Evolutionary conservation across 345 rosid genomes (phyloP), one percentile per base, ranked within the genome.

Genomic region (Orychophragmus violaceus): DNA sequence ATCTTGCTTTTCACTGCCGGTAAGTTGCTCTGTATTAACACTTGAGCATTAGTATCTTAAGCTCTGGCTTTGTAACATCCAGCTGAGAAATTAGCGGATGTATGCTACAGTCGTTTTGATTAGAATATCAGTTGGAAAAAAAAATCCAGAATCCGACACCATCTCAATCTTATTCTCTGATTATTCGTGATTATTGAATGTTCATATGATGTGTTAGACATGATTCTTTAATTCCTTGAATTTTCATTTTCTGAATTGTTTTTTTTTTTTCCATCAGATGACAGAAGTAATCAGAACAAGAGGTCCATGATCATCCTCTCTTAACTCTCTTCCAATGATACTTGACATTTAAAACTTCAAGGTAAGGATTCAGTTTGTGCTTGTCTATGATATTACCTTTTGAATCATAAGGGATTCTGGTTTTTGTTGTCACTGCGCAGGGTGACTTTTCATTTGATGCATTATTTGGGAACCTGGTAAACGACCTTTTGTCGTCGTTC

Each of bases 311-410:
- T 68, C 95, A 33, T 61, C 91, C 25, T 80, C 97, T 13, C 86
- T 30, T 54, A 68, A 79, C 71, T 79, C 88, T 11, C 70, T 76
- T 70, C 89, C 96, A 8, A 79, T 95, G 70, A 91, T 95, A 80
- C 86, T 95, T 51, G 93, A 91, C 61, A 75, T 88, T 44, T 91
- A 87, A 3, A 96, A 95, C 78, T 95, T 95, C 76, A 95, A 91
- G 97, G 99, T 95, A 76, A 69, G 25, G 63, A 39, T 23, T 67
- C 17, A 52, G 53, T 70, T 52, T 30, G 24, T 16, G 0, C 21
- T 14, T 54, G 46, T 19, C 66, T 23, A 24, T 22, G n/a, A 37
- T 41, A 59, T 51, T 54, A 71, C 59, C 60, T 64, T 48, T 48
- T 12, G n/a, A 53, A 9, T 57, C 12, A 57, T 66, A 10, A 18